Evolutionary conservation across 768 basidiomycete genomes (phyloP), one percentile per base, ranked within the genome.

Genomic region (Tulasnella sp.): DNA sequence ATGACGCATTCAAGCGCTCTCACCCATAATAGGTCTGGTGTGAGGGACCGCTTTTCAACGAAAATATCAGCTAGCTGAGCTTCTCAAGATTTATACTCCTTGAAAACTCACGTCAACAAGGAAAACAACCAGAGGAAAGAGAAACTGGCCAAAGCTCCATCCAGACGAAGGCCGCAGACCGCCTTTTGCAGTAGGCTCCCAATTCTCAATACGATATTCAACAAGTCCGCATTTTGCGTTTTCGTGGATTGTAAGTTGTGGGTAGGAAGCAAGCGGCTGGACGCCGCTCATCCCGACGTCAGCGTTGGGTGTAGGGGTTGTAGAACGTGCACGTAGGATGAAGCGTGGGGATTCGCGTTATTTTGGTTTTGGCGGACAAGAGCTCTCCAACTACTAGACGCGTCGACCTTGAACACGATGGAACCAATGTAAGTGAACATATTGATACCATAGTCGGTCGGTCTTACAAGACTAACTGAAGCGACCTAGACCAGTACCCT

Each of bases 151-250:
- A 31, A 79, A 34, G 21, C 1, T 24, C 71, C 71, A 79, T 42
- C 44, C 71, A 8, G 78, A 79, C 36, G 71, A 39, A 27, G 78
- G 78, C 10, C 62, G 34, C 27, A 18, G n/a, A 21, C 76, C 58
- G 39, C 58, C 62, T 56, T 77, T 62, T 18, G 27, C 56, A 6
- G 56, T 18, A 39, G 76, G 56, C 40, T 68, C 58, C 76, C 76
- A 77, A 36, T 77, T 77, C 39, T 77, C 52, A 21, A 79, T 31
- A 16, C 71, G 68, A 52, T 79, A 79, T 58, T 79, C 78, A 9
- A n/a, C 39, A 16, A 72, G 36, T 19, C 46, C 78, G 9, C 68
- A 40, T 72, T 71, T 34, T 21, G 27, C 18, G 71, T 40, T 31
- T 34, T 31, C 16, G 78, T 73, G 40, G 27, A 79, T 73, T 0